Conservation (phyloP, 768 basidiomycete genomes). For the Trametopsis cervina region DNA sequence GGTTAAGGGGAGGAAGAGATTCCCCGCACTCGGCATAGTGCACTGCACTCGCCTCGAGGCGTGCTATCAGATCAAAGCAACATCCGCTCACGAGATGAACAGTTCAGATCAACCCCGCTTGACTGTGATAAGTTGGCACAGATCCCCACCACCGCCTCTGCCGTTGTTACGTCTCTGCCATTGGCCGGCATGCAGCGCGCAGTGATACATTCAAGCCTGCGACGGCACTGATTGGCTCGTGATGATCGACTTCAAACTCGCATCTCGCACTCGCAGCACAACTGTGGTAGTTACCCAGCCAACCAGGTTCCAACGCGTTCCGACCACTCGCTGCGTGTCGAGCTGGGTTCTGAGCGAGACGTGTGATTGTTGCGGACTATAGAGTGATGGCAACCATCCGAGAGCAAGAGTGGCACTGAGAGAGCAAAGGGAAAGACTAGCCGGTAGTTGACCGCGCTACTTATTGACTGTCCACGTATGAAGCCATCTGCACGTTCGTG, state of each 20-base stretch:
- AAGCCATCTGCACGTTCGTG: background rate
- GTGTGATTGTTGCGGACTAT: background rate
- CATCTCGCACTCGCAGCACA: background rate
- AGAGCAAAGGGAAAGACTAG: background rate
- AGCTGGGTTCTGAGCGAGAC: background rate
- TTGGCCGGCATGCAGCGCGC: background rate
- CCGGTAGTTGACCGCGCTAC: background rate
- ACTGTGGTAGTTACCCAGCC: background rate
- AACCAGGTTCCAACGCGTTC: background rate
- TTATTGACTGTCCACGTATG: too few relatives aligned
- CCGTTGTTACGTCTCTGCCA: background rate
- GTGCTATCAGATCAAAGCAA: background rate
- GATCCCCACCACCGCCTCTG: background rate
- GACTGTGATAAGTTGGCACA: too few relatives aligned
- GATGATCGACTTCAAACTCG: background rate
- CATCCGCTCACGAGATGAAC: background rate
- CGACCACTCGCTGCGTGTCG: background rate
- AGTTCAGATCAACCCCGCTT: background rate
- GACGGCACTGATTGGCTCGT: background rate
- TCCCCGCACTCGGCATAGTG: too few relatives aligned
- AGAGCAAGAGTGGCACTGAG: background rate
- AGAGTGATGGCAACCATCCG: conserved; percentile 1
- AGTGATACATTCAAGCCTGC: background rate
- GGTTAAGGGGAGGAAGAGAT: too few relatives aligned
- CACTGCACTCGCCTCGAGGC: background rate